These are phyloP conservation scores for Blastocystis sp. DNA, from an alignment of 352 stramenopile species.

Conservation along the genomic window DNA sequence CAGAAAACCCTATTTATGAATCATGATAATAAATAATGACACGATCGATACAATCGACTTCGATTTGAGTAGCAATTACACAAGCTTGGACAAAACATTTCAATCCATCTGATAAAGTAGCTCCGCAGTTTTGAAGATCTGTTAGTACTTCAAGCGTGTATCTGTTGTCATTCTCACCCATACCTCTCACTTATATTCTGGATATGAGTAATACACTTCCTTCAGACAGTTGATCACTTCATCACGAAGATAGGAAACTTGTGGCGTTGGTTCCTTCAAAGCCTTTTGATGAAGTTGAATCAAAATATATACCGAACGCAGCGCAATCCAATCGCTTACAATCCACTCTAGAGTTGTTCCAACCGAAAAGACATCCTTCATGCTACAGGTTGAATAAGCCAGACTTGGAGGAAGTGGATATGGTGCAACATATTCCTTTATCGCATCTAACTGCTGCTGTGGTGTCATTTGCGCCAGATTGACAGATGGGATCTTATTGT, in stretches of 20 bases:
- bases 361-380: background rate
- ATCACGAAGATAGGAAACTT: background rate
- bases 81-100: constrained; percentile 15
- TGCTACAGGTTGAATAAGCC: background rate
- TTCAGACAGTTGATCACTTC: background rate
- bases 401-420: background rate
- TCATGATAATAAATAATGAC: background rate
- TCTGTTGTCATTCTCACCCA: background rate
- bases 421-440: background rate
- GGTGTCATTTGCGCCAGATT: background rate
- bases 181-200: constrained; percentile 5
- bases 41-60: background rate
- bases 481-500: background rate
- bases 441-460: background rate
- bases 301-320: background rate
- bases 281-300: background rate
- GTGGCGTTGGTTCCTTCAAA: background rate
- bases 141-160: background rate
- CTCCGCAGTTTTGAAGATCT: background rate
- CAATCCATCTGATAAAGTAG: background rate
- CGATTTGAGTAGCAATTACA: constrained; percentile 2
- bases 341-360: constrained; percentile 6
- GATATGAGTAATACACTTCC: background rate
- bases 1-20: background rate
- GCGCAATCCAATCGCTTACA: background rate